phyloP scores from a whole-genome alignment of 192 early-diverging fungal species.

The Piromyces finnis region DNA sequence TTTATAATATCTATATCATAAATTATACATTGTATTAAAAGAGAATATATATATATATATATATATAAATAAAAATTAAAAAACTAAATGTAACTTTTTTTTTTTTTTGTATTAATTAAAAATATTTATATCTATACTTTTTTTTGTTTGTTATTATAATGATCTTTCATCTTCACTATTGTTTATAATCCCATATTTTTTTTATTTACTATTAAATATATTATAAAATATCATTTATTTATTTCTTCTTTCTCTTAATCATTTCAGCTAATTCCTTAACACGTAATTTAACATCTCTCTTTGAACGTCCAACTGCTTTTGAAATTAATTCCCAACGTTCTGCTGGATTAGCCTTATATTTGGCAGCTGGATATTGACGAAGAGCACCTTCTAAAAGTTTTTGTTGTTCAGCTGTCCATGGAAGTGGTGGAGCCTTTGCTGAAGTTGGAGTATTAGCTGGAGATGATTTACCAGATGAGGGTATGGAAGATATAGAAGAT shows the following conservation, averaged over 20 bases:
- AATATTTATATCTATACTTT: too few species aligned
- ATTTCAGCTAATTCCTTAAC: constrained; percentile 33
- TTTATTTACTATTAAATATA: too few species aligned
- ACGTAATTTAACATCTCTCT: constrained; percentile 42
- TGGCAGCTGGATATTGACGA: constrained; percentile 31
- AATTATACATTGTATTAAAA: too few species aligned
- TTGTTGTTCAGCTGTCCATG: constrained; percentile 34
- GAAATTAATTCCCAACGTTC: constrained; percentile 53
- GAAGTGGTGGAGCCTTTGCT: constrained; percentile 1
- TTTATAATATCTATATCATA: too few species aligned
- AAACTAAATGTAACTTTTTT: too few species aligned
- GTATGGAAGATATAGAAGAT: background rate
- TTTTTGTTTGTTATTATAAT: too few species aligned
- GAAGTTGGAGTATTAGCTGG: background rate
- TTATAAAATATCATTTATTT: too few species aligned
- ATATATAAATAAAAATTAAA: too few species aligned
- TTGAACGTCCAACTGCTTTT: constrained; percentile 29
- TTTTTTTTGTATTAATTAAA: too few species aligned
- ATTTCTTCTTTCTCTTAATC: constrained; percentile 16
- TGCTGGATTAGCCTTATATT: constrained; percentile 19
- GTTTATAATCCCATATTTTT: too few species aligned
- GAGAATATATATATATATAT: too few species aligned
- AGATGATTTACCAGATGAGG: background rate
- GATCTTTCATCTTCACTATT: too few species aligned
- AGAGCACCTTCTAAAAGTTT: constrained; percentile 30